Evolutionary conservation across 2,329 filamentous ascomycete genomes (phyloP), one percentile per base, ranked within the genome.

Genomic region (Alternaria solani): DNA sequence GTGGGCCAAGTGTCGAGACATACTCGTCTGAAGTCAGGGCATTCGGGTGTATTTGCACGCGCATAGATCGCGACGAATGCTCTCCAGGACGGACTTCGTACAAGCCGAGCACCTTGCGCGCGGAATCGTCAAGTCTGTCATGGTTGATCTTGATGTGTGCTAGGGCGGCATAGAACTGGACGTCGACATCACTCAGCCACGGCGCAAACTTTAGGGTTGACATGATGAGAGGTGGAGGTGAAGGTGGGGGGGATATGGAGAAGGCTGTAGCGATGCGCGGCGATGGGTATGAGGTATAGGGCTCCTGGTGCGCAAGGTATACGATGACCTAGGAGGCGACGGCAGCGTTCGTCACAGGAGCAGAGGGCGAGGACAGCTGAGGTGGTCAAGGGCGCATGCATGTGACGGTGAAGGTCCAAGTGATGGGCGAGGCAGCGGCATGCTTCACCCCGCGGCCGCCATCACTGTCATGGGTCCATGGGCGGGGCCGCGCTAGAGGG

Each of bases 101-200:
- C 43, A 97, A 81, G 4, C 95, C 95, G 30, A 96, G 85, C 3
- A 98, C 86, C 61, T 90, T 89, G 44, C 94, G 91, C 25, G 93
- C 91, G 9, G 94, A 96, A 79, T 96, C 94, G 81, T 97, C 92
- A 52, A 99, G 91, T 81, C 94, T 97, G 82, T 97, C 95, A 85
- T 96, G 90, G 78, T 98, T 93, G 76, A 99, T 93, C 81, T 99
- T 99, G 67, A 91, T 91, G 6, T 90, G 88, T 61, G 96, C 95
- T n/a, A 99, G 87, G 5, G 93, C 90, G 46, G 92, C 91, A 78
- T 97, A 99, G 80, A 99, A 99, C 44, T 93, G 92, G 43, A 98
- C 85, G 77, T 99, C 95, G 75, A 98, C 93, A 81, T 97, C 93
- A 49, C 94, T 97, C 41, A 90, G 88, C 84, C 97, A 98, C 1